Evolutionary conservation across 2,329 filamentous ascomycete species (phyloP), one percentile per base, ranked within the genome.

Genomic region (Colletotrichum lupini): DNA sequence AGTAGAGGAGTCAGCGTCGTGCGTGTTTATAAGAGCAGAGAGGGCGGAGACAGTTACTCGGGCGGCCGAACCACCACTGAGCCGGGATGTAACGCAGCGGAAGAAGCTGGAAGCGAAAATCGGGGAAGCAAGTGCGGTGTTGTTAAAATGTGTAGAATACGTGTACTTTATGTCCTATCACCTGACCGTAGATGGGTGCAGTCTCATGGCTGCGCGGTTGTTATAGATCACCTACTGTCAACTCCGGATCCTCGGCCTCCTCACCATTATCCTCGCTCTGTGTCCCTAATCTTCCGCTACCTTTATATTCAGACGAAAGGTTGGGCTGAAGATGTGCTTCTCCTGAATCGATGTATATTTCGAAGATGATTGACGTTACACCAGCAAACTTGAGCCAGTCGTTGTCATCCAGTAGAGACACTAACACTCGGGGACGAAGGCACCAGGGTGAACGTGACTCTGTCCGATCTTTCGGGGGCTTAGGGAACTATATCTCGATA

Each of bases 81-180:
- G 30, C 60, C 65, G 62, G 49, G n/a, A 58, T 26, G 49, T 32
- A 30, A 63, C 58, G 32, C 68, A 60, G 68, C 53, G 42, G 42
- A 68, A 28, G 42, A 68, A 28, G 69, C 26, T 30, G 59, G 46
- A 37, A 26, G 22, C 19, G 32, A 53, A n/a, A 22, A 16, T 5
- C 28, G 26, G 30, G 16, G 57, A 67, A 26, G 60, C 35, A n/a
- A 22, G 46, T 26, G 58, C 60, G 69, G 53, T 68, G 69, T 62
- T 73, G 52, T 58, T 42, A 11, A 66, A 72, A 74, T 59, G 66
- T 75, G 73, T 75, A 75, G 73, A 71, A 75, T 74, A 75, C 63
- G 56, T 75, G 73, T 75, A 75, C 71, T 75, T 67, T 75, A 75
- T 75, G 66, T 75, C 71, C 68, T 72, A 74, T 74, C 73, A 71